phyloP scores from a whole-genome alignment of 192 early-diverging fungal species.

The Coemansia aciculifera region DNA sequence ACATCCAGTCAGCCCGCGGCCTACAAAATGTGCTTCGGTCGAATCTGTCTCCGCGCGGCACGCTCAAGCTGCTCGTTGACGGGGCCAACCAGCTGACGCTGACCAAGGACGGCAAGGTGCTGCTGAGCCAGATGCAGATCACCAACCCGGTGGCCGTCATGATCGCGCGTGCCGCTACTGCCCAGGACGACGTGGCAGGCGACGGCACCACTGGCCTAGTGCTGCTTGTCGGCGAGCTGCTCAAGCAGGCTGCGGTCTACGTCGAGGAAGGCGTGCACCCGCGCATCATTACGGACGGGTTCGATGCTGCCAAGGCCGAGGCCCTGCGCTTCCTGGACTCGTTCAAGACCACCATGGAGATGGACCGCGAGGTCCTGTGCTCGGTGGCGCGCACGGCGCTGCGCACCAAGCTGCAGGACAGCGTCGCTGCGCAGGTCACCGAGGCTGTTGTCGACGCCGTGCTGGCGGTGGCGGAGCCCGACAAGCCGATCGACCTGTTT shows the following conservation, averaged over 20 bases:
- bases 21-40: conserved; percentile 94
- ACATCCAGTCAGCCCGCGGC: conserved; percentile 94
- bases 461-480: conserved; percentile 76
- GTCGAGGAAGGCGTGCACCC: conserved; percentile 97
- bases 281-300: conserved; percentile 93
- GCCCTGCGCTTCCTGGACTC: conserved; percentile 89
- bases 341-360: conserved; percentile 72
- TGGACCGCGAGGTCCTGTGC: conserved; percentile 89
- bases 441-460: conserved; percentile 98
- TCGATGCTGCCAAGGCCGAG: conserved; percentile 95
- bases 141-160: conserved; percentile 99
- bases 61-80: conserved; percentile 98
- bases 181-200: conserved; percentile 98
- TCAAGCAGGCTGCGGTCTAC: conserved; percentile 93
- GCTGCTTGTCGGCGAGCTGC: conserved; percentile 92
- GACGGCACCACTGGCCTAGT: conserved; percentile 99
- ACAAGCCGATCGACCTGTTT: conserved; percentile 92
- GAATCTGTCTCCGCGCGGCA: conserved; percentile 97
- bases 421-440: conserved; percentile 89
- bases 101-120: conserved; percentile 99
- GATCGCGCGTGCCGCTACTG: conserved; percentile 98
- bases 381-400: conserved; percentile 93
- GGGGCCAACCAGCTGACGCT: conserved; percentile 95
- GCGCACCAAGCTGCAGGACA: conserved; percentile 89
- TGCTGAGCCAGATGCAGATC: conserved; percentile 99